A percentile compares a stretch with the other conserved stretches of the same genome.
phyloP scores from a whole-genome alignment of 2,329 filamentous ascomycete genomes.

The Calonectria hawksworthii region DNA sequence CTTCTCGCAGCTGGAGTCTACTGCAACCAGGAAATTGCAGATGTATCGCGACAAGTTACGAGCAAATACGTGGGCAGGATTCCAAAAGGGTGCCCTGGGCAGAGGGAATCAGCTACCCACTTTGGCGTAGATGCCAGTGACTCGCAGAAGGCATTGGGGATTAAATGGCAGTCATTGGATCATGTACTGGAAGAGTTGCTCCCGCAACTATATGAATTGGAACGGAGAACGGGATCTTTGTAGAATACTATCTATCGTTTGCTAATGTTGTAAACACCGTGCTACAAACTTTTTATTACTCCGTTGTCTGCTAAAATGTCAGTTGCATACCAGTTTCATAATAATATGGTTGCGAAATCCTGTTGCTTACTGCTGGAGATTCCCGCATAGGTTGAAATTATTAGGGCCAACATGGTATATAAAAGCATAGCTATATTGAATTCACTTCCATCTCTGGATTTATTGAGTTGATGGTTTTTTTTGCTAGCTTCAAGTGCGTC shows the following conservation, averaged over 20 bases:
- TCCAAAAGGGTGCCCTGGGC: slow-evolving; percentile 52
- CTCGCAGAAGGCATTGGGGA: slow-evolving; percentile 63
- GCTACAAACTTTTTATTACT: no score
- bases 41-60: slow-evolving; percentile 48
- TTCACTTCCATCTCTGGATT: no score
- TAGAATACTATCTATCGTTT: background rate
- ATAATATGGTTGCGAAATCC: no score
- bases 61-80: slow-evolving; percentile 47
- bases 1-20: slow-evolving; percentile 63
- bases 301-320: no score
- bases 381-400: no score
- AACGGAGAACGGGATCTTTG: background rate
- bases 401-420: no score
- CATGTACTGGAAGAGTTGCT: slow-evolving; percentile 66
- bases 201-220: slow-evolving; percentile 42
- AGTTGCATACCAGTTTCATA: no score
- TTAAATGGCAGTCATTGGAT: slow-evolving; percentile 64
- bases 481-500: no score
- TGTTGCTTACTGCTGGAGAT: no score
- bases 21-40: slow-evolving; percentile 56
- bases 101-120: slow-evolving; percentile 49
- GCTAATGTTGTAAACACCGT: no score
- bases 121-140: slow-evolving; percentile 65
- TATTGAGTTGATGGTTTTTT: no score
- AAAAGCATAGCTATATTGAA: no score